Evolutionary conservation across 2,329 filamentous ascomycete species (phyloP), one percentile per base, ranked within the genome.

Genomic region (Byssothecium circinans): DNA sequence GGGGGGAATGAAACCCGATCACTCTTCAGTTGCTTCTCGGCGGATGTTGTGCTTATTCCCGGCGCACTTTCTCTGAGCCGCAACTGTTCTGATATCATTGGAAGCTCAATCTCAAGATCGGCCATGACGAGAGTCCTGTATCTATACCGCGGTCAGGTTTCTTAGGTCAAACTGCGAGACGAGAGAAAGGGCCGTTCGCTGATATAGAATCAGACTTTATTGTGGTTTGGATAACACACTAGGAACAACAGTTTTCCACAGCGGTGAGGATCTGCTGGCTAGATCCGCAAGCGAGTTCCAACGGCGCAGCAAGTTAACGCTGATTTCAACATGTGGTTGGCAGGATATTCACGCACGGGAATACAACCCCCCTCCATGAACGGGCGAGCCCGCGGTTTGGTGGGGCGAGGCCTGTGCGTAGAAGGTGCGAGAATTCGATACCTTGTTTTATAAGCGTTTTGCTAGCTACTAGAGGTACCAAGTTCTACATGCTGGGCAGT

Each of bases 81-180:
- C 11, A 49, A 14, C 25, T 55, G 53, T 10, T 55, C 47, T n/a
- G 61, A 49, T 37, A 59, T 61, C 34, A 45, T 36, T 8, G 61
- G 68, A 15, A 73, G 57, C 25, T 70, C 61, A 41, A 71, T 60
- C 43, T 73, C 69, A 39, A 69, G 62, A 47, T 61, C 64, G 20
- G 69, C 63, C 72, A 75, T 75, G 38, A 48, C 41, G 43, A 37
- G 35, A 39, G 39, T 3, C 8, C 50, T 35, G 42, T 49, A 53
- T 51, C 15, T 18, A 40, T 7, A 18, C 25, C 25, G 32, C 37
- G 14, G 7, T 17, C 10, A 10, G 33, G 11, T 8, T 6, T 35
- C 17, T 30, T 41, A 15, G 45, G 36, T 15, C 23, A 29, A 17
- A n/a, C 33, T 40, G 14, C 43, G 49, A 40, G 19, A 43, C 45